phyloP scores from a whole-genome alignment of 2,329 filamentous ascomycete species.

The Colletotrichum sp. region DNA sequence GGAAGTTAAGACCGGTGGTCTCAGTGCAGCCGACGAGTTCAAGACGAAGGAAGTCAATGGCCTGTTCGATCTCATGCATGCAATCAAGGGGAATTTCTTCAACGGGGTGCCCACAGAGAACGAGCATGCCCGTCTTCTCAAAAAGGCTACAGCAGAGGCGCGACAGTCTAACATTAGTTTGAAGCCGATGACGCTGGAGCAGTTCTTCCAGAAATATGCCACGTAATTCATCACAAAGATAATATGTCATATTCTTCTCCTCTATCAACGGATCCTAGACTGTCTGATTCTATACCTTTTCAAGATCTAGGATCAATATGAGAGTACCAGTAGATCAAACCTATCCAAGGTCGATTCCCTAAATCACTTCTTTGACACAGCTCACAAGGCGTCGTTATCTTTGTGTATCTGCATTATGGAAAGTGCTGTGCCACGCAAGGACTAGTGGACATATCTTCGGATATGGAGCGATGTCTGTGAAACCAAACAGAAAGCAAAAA shows the following conservation, averaged over 20 bases:
- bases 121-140: neutral
- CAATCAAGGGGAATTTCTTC: neutral
- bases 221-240: neutral
- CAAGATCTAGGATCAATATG: neutral
- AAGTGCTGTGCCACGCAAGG: neutral
- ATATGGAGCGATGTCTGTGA: neutral
- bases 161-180: neutral
- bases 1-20: neutral
- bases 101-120: neutral
- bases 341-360: neutral
- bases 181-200: neutral
- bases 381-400: neutral
- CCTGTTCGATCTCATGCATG: neutral
- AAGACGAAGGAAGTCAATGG: neutral
- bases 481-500: neutral
- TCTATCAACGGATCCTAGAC: neutral
- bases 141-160: neutral
- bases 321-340: rapidly evolving
- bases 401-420: neutral
- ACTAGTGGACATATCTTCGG: neutral
- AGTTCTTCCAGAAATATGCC: neutral
- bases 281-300: neutral
- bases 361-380: neutral
- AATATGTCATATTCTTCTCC: neutral
- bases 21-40: neutral